Conservation (phyloP, 176 grass and related monocot species). For the Microstegium vimineum region DNA sequence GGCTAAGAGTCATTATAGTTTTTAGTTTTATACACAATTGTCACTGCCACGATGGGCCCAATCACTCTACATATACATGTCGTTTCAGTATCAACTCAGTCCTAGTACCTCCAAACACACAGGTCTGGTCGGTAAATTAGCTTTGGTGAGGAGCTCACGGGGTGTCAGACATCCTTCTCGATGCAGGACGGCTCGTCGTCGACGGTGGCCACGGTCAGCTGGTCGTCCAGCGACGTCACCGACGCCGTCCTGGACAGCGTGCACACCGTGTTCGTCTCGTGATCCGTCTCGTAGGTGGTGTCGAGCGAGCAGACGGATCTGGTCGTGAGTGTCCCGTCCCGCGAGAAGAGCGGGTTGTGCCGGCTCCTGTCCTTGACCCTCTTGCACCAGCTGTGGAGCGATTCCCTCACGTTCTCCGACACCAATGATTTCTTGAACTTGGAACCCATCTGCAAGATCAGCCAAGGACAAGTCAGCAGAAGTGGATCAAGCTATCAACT, state of each 20-base stretch:
- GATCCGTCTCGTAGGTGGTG: conserved; percentile 65
- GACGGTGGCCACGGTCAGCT: conserved; percentile 27
- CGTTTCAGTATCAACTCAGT: neutral
- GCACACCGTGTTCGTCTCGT: conserved; percentile 70
- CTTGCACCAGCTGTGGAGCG: conserved; percentile 88
- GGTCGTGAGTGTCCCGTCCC: conserved; percentile 32
- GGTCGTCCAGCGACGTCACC: conserved; percentile 55
- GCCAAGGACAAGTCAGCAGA: neutral
- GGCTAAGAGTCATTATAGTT: too few relatives aligned
- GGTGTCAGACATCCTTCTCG: conserved; percentile 18
- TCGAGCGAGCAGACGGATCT: conserved; percentile 76
- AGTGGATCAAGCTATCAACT: neutral
- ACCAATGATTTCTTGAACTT: conserved; percentile 87
- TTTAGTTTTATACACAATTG: too few relatives aligned
- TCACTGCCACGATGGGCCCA: neutral
- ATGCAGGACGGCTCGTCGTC: conserved; percentile 31
- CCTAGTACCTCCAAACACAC: neutral
- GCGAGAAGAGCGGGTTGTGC: too few relatives aligned
- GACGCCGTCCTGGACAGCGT: conserved; percentile 77
- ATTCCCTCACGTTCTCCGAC: conserved; percentile 78
- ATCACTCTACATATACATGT: neutral
- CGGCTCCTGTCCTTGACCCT: conserved; percentile 63
- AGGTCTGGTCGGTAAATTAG: neutral
- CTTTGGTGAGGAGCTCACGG: neutral
- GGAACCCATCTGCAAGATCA: conserved; percentile 70